Evolutionary conservation across 805 yeast species (phyloP), one percentile per base, ranked within the genome.

Genomic region (Zygotorulaspora florentina): DNA sequence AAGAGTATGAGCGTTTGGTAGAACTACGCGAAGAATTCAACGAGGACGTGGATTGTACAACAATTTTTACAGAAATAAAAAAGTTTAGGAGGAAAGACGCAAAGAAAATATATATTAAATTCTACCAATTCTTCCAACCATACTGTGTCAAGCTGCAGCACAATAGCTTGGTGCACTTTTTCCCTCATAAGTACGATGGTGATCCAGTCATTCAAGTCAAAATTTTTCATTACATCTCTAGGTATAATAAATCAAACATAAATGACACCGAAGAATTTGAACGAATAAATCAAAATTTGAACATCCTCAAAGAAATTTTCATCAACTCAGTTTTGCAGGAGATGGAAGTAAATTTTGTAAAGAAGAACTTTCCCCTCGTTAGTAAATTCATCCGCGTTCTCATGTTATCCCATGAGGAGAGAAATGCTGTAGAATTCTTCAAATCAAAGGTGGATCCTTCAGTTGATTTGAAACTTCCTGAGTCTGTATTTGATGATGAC

Each of bases 321-420:
- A 83, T 84, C 34, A 83, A 76, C 58, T 86, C 93, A 0, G 72
- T 85, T 7, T 61, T 87, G 12, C 65, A 79, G 38, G 95, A 87
- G 58, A 72, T 86, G 47, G 90, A 85, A 42, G 64, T 72, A 26
- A 81, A 75, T 50, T 73, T 75, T 48, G 78, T 75, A 36, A 57
- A 70, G 1, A 65, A 70, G 36, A 78, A 81, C 33, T 76, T 64
- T 29, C 65, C 59, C 4, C 63, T 66, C 9, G 63, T 62, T 13
- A 65, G 66, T 5, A 60, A 61, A 31, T 63, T 62, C 61, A 43
- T 62, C 48, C 25, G 53, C 37, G 49, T 64, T 56, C 36, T 72
- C 63, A 27, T 73, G 59, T 13, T 66, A 67, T 39, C 67, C 31
- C 66, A 67, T 43, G 71, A 73, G 48, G 68, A 67, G 45, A 65